Conservation (phyloP, 352 stramenopile genomes). For the Discostella stelligera region DNA sequence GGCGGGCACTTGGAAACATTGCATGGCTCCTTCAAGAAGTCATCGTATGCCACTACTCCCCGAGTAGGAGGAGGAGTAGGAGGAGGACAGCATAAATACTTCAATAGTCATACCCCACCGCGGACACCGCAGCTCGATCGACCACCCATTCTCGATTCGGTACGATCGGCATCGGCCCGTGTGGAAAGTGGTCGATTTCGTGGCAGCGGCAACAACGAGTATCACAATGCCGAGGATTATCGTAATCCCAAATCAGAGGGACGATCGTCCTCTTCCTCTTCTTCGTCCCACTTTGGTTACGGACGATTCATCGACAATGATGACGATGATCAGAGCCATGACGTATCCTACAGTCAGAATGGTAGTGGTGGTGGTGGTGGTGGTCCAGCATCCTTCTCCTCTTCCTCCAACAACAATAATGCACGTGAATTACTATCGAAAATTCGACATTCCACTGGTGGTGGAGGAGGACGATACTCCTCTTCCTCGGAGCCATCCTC, state of each 20-base stretch:
- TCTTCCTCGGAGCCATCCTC: background rate
- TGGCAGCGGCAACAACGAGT: background rate
- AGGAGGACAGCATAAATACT: background rate
- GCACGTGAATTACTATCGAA: slow-evolving; percentile 25
- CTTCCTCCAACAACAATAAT: background rate
- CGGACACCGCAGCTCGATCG: background rate
- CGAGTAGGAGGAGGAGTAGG: background rate
- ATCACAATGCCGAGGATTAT: slow-evolving; percentile 10
- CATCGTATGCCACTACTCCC: background rate
- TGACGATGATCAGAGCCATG: background rate
- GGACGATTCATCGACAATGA: background rate
- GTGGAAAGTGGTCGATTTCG: background rate
- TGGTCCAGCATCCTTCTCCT: background rate
- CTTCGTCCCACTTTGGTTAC: background rate
- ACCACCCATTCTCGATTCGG: background rate
- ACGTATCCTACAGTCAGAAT: no score
- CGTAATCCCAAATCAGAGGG: slow-evolving; percentile 16
- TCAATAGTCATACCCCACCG: background rate
- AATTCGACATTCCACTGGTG: slow-evolving; percentile 15
- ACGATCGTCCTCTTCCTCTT: background rate
- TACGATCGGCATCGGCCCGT: no score
- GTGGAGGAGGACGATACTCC: background rate
- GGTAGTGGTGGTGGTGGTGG: no score
- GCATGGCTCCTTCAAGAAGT: background rate
- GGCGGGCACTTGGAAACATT: background rate